Conservation (phyloP, 495 filamentous ascomycete genomes). For the Parachaetomium inaequale region DNA sequence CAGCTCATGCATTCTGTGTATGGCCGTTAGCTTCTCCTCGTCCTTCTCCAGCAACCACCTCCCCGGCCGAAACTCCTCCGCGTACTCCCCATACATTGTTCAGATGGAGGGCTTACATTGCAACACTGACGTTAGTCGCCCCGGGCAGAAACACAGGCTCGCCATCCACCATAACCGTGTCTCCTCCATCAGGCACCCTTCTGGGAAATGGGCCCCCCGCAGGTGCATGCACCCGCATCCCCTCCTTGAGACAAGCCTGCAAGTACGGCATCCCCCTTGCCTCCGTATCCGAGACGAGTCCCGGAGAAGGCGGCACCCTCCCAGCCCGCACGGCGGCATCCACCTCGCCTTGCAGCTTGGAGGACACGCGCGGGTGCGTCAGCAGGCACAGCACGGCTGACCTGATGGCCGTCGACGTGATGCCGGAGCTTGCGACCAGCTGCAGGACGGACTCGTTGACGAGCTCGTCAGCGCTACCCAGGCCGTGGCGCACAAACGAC, state of each 20-base stretch:
- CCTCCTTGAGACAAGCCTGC: constrained; percentile 1
- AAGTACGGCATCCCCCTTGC: not conserved
- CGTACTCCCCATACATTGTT: not conserved
- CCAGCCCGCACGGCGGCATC: not conserved
- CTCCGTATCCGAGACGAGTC: not conserved
- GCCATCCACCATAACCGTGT: constrained; percentile 2
- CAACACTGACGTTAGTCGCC: not conserved
- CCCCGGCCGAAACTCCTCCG: not conserved
- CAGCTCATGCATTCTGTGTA: not conserved
- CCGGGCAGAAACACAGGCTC: not conserved
- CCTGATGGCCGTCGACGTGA: not conserved
- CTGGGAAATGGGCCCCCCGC: not conserved
- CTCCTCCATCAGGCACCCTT: not conserved
- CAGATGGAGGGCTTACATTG: not conserved
- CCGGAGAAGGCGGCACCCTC: not conserved
- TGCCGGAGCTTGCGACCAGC: not conserved
- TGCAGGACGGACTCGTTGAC: not conserved
- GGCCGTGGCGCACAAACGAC: constrained; percentile 1
- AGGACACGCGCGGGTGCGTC: not conserved
- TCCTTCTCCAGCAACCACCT: constrained; percentile 1
- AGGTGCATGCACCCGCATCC: not conserved
- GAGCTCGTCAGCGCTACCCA: not conserved
- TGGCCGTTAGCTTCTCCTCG: not conserved
- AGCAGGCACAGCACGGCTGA: not conserved
- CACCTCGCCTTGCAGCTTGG: not conserved